Conservation (phyloP, 768 basidiomycete species). For the Termitomyces titanicus region DNA sequence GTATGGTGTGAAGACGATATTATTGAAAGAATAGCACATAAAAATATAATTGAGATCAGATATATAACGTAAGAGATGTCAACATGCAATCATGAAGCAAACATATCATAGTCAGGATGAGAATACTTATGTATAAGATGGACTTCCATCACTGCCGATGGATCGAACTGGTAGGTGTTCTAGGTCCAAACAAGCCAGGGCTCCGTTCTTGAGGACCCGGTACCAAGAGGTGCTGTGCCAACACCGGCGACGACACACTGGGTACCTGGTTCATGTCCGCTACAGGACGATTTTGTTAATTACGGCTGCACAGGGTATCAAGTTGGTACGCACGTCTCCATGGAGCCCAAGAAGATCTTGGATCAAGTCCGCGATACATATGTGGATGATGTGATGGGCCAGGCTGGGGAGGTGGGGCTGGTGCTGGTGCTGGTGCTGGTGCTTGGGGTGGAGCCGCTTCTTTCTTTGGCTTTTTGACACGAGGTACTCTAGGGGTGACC, state of each 20-base stretch:
- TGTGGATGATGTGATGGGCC: constrained; percentile 11
- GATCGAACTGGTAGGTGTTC: constrained; percentile 48
- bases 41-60: no score
- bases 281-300: constrained; percentile 23
- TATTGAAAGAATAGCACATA: no score
- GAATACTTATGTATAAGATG: no score
- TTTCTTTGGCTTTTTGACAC: constrained; percentile 46
- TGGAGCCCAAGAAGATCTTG: constrained; percentile 56
- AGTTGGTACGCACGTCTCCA: constrained; percentile 57
- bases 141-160: constrained; percentile 2
- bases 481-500: constrained; percentile 32
- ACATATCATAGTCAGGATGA: no score
- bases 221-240: constrained; percentile 55
- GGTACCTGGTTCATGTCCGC: constrained; percentile 57
- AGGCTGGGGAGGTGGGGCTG: constrained; percentile 12
- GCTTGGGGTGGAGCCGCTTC: constrained; percentile 33
- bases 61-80: no score
- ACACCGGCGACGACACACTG: constrained; percentile 48
- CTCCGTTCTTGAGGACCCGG: constrained; percentile 44
- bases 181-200: constrained; percentile 76
- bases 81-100: no score
- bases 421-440: constrained; percentile 20
- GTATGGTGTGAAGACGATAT: no score
- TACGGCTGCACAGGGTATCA: background rate
- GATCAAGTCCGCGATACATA: constrained; percentile 26